Evolutionary conservation across 2,329 filamentous ascomycete genomes (phyloP).

Genomic region (Gnomoniopsis smithogilvyi): DNA sequence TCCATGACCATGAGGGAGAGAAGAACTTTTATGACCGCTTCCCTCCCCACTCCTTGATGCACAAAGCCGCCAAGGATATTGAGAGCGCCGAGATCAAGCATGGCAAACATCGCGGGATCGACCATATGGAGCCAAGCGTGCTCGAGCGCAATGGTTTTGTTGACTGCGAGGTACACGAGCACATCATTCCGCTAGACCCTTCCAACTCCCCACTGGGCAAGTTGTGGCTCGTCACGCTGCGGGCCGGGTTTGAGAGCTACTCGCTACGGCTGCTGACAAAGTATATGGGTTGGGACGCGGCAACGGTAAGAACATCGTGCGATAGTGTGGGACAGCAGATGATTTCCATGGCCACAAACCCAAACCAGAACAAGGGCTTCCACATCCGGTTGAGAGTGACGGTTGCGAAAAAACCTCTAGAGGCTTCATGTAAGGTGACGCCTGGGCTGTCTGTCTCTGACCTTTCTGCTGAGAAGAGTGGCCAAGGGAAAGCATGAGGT

Average conservation of each 20-base stretch:
- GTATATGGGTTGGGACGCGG: conserved; percentile 49
- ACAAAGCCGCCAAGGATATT: conserved; percentile 38
- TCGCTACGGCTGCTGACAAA: conserved; percentile 49
- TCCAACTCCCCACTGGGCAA: conserved; percentile 46
- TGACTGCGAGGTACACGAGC: conserved; percentile 45
- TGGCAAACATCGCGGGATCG: conserved; percentile 42
- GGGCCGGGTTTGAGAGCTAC: conserved; percentile 48
- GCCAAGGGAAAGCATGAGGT: not conserved
- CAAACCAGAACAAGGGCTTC: conserved; percentile 39
- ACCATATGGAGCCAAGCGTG: conserved; percentile 42
- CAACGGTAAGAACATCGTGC: conserved; percentile 45
- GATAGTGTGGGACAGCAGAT: conserved; percentile 46
- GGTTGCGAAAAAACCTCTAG: conserved; percentile 46
- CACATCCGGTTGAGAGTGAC: conserved; percentile 46
- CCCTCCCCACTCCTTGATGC: conserved; percentile 41
- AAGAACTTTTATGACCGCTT: conserved; percentile 38
- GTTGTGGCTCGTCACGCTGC: conserved; percentile 50
- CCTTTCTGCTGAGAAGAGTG: not conserved
- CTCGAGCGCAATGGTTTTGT: conserved; percentile 49
- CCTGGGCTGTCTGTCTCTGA: not conserved
- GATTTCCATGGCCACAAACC: conserved; percentile 44
- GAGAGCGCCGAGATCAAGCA: conserved; percentile 39
- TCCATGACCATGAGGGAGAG: conserved; percentile 42
- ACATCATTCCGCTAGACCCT: conserved; percentile 45
- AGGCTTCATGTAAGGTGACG: conserved; percentile 3